Base-by-base conservation (phyloP, 768 basidiomycete genomes). In the Gymnopilus dilepis region DNA sequence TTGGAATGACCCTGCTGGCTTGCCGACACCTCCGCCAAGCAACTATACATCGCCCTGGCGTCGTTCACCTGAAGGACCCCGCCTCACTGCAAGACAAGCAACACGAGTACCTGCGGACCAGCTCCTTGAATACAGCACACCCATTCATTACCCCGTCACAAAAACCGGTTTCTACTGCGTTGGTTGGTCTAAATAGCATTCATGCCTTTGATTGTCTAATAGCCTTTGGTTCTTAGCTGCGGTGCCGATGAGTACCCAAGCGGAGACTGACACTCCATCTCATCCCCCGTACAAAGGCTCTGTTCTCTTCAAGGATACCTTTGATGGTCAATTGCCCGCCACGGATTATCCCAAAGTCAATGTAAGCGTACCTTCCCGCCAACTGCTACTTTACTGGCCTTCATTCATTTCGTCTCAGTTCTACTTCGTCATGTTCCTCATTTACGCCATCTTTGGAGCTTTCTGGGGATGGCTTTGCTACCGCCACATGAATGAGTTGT, bases 291-390 rank as follows among this genome's bases (percentile, higher is more conserved):
- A 95, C 74, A 77, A 80, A 9, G 96, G 95, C 13, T 77, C 79
- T 33, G 91, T 98, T 37, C 78, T 91, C 47, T 99, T 99, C 81
- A 84, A 82, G 67, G 98, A 97, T 74, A 86, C 82, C 2, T 98
- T 98, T 70, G 80, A 90, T 26, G 97, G 97, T 19, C 86, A 91
- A 72, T 81, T 99, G 21, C 86, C 97, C 12, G 95, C 96, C 6
- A 85, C 92, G 5, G 97, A 99, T 73, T 97, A 98, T 74, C 97
- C 97, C 11, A 99, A 99, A 86, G 92, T 99, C 73, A 90, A 86
- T 60, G 95, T 97, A 73, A 68, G 92, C 74, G 13, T 38, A n/a
- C n/a, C n/a, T n/a, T n/a, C n/a, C n/a, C n/a, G n/a, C n/a, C n/a
- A n/a, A n/a, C n/a, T n/a, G n/a, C n/a, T n/a, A n/a, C n/a, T n/a